These are phyloP conservation scores for Fusarium keratoplasticum DNA, from an alignment of 2,329 filamentous ascomycete genomes.

Conservation along the genomic window DNA sequence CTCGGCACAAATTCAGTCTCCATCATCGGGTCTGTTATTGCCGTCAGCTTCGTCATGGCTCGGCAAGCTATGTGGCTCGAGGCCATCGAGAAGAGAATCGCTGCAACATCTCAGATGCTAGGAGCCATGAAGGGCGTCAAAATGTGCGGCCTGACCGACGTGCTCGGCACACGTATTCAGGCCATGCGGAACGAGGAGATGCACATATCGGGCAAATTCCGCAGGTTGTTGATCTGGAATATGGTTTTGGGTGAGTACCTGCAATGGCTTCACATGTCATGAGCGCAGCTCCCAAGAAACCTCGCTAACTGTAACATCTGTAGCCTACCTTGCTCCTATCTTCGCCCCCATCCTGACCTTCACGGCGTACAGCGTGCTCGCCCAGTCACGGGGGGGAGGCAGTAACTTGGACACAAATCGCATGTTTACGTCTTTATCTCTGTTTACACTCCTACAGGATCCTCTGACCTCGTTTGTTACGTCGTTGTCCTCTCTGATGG, in stretches of 20 bases:
- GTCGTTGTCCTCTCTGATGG: conserved; percentile 23
- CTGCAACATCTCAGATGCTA: conserved; percentile 44
- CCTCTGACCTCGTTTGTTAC: conserved; percentile 30
- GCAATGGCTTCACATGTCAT: not conserved
- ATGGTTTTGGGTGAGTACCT: conserved; percentile 31
- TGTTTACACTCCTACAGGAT: conserved; percentile 24
- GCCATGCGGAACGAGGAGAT: conserved; percentile 17
- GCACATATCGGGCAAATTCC: conserved; percentile 24
- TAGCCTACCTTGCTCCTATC: conserved; percentile 31
- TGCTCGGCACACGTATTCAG: conserved; percentile 27
- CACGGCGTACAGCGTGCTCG: conserved; percentile 27
- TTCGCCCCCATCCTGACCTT: conserved; percentile 33
- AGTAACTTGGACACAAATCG: conserved; percentile 28
- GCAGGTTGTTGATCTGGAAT: conserved; percentile 31
- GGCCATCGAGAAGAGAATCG: conserved; percentile 45
- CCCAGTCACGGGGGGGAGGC: conserved; percentile 3
- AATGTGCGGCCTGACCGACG: conserved; percentile 45
- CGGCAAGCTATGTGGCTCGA: conserved; percentile 43
- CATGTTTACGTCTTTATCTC: conserved; percentile 31
- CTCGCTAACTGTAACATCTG: not conserved
- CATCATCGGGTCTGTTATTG: conserved; percentile 39
- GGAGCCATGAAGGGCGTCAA: conserved; percentile 48
- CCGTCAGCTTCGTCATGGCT: conserved; percentile 42
- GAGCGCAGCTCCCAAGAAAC: not conserved
- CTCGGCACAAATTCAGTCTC: conserved; percentile 15